Evolutionary conservation across 106 monocot species (phyloP), one percentile per base, ranked within the genome.

Genomic region (Chionographis japonica): DNA sequence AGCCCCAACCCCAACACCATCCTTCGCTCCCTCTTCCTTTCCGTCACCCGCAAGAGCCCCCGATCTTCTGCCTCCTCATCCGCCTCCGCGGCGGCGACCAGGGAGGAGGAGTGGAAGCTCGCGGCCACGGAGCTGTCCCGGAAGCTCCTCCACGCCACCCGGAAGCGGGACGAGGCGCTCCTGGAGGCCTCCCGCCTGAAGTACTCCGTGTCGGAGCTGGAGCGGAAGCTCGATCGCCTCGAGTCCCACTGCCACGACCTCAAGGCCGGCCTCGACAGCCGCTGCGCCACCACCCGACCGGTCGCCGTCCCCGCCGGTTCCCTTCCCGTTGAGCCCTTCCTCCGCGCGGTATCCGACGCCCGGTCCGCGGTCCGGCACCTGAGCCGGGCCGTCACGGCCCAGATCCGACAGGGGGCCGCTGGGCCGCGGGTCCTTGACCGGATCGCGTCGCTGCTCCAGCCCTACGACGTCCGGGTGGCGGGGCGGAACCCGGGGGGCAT

Each of bases 91-190:
- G 35, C 58, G 9, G 6, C 49, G 50, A 14, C 35, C 12, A 3
- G 10, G 52, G 72, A 54, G 54, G 72, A 66, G 6, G 71, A 85
- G 20, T 91, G 85, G 75, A 73, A 73, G 58, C 37, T 81, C 58
- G 75, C 77, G 12, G 89, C 86, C 14, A 69, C 84, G 6, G 92
- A 95, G 59, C 80, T 92, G 56, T 89, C 88, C 35, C 76, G 74
- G 38, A 92, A 92, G 68, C 95, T 97, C 71, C 27, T 86, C 69
- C 72, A 80, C 49, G 86, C 80, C 15, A 81, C 74, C 40, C 86
- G 79, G 64, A 82, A 50, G 65, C 74, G 74, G 27, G 90, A 78
- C 74, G 88, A 90, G 58, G 85, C 76, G 37, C 65, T 80, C 49
- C 52, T 54, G n/a, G 83, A 86, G 66, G 65, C 80, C 37, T 75